Base-by-base conservation (phyloP, 2,329 filamentous ascomycete species). In the Fusarium hostae region DNA sequence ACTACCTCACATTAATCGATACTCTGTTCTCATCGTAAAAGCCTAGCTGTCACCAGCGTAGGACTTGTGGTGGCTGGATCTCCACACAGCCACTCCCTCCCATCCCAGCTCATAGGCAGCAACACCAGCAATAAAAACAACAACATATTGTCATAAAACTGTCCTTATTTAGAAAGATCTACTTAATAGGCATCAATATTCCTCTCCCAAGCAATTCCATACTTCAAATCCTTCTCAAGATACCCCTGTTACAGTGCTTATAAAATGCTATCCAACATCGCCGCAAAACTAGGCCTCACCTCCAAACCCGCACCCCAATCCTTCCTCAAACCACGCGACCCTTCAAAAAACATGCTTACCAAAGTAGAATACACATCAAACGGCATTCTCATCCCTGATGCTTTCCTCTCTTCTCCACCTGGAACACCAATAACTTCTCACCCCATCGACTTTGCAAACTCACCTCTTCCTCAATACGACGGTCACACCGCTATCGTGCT, bases 401-500 rank as follows among this genome's bases (percentile, higher is more conserved):
- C 78, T 30, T 89, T 89, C 76, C 84, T 89, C 41, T 68, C 79
- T 8, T 55, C 65, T 9, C 71, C 79, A 1, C 78, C 87, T 66
- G 60, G 81, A 34, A 71, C 76, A 1, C 81, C 84, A 34, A 81
- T 89, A 32, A 81, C 73, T 7, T 80, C 82, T 26, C 77, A 76
- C 2, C 79, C 78, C 18, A 84, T 93, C 69, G 82, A 90, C 75
- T 92, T 90, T 76, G 74, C 78, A 5, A 75, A 81, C 24, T 84
- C 84, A 16, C 68, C 74, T 0, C 77, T 92, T 3, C 84, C 84
- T 6, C 82, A 87, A 69, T 90, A 91, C 78, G 78, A 82, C 11
- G 80, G 81, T 41, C 75, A 79, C 43, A 88, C 87, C 74, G 91
- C 90, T 12, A 83, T 88, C 12, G 78, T 91, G 1, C 82, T 93